phyloP scores from a whole-genome alignment of 768 basidiomycete genomes.

The Russula griseocarnosa region DNA sequence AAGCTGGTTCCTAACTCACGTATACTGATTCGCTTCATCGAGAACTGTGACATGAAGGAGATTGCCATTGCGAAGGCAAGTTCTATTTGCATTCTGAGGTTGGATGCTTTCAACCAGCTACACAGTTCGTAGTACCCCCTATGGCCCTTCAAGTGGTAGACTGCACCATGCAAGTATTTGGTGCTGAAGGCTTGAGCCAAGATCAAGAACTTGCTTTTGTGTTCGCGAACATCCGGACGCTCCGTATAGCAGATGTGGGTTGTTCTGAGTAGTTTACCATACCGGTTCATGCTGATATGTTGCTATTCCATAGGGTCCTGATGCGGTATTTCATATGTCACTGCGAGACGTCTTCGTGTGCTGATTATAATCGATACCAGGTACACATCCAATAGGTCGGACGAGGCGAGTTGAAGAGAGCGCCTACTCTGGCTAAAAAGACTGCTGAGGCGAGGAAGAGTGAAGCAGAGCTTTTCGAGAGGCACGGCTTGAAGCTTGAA shows the following conservation, averaged over 20 bases:
- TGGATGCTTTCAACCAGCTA: neutral
- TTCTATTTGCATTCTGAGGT: neutral
- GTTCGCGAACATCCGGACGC: slow-evolving; percentile 79
- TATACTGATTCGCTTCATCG: neutral
- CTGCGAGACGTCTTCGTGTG: neutral
- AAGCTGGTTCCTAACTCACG: slow-evolving; percentile 20
- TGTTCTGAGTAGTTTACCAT: neutral
- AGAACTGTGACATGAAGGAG: slow-evolving; percentile 71
- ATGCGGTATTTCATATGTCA: slow-evolving; percentile 50
- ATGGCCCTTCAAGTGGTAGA: slow-evolving; percentile 89
- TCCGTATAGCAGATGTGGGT: slow-evolving; percentile 82
- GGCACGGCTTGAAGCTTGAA: slow-evolving; percentile 59
- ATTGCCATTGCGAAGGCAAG: slow-evolving; percentile 94
- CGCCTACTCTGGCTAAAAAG: slow-evolving; percentile 53
- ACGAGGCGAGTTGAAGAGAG: slow-evolving; percentile 79
- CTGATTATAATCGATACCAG: slow-evolving; percentile 37
- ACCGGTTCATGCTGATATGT: slow-evolving; percentile 8
- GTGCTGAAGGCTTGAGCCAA: slow-evolving; percentile 94
- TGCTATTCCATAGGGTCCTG: slow-evolving; percentile 56
- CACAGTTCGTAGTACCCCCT: slow-evolving; percentile 85
- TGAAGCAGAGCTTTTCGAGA: slow-evolving; percentile 57
- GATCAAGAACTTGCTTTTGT: slow-evolving; percentile 76
- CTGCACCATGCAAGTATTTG: slow-evolving; percentile 92
- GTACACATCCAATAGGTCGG: slow-evolving; percentile 97
- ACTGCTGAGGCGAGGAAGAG: slow-evolving; percentile 53